Evolutionary conservation across 2,329 filamentous ascomycete genomes (phyloP).

Genomic region (Aspergillus sp.): DNA sequence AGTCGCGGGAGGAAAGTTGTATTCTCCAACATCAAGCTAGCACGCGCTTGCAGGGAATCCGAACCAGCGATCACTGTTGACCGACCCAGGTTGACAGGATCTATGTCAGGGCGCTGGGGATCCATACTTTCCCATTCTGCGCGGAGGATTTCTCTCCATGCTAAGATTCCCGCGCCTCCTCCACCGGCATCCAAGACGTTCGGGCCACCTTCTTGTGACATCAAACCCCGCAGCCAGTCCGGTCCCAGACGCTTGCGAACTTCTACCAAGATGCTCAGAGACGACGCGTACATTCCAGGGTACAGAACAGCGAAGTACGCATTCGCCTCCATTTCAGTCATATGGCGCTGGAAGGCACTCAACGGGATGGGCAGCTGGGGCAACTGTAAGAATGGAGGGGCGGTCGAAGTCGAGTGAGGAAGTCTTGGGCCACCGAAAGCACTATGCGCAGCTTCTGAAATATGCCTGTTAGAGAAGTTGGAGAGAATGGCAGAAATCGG

Average conservation of each 20-base stretch:
- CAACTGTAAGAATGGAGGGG: conserved; percentile 42
- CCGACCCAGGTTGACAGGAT: conserved; percentile 49
- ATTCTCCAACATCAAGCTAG: conserved; percentile 70
- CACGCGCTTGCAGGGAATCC: conserved; percentile 62
- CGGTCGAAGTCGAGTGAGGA: conserved; percentile 68
- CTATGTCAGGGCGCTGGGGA: conserved; percentile 32
- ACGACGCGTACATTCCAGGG: conserved; percentile 53
- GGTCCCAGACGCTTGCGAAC: conserved; percentile 52
- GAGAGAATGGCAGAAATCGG: conserved; percentile 63
- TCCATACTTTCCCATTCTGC: conserved; percentile 72
- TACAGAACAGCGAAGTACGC: conserved; percentile 52
- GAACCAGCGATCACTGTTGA: conserved; percentile 75
- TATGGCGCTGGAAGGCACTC: conserved; percentile 47
- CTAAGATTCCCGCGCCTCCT: conserved; percentile 53
- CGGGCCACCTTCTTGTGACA: conserved; percentile 49
- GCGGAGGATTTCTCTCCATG: conserved; percentile 61
- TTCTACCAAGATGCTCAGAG: conserved; percentile 50
- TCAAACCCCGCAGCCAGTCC: conserved; percentile 50
- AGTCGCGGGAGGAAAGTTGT: conserved; percentile 87
- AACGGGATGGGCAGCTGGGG: conserved; percentile 52
- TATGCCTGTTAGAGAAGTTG: conserved; percentile 63
- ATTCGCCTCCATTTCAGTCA: conserved; percentile 56
- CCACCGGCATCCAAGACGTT: conserved; percentile 54
- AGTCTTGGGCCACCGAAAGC: conserved; percentile 69
- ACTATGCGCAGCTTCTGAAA: conserved; percentile 61